Evolutionary conservation across 352 stramenopile genomes (phyloP), one percentile per base, ranked within the genome.

Genomic region (Pythium pyrilobum): DNA sequence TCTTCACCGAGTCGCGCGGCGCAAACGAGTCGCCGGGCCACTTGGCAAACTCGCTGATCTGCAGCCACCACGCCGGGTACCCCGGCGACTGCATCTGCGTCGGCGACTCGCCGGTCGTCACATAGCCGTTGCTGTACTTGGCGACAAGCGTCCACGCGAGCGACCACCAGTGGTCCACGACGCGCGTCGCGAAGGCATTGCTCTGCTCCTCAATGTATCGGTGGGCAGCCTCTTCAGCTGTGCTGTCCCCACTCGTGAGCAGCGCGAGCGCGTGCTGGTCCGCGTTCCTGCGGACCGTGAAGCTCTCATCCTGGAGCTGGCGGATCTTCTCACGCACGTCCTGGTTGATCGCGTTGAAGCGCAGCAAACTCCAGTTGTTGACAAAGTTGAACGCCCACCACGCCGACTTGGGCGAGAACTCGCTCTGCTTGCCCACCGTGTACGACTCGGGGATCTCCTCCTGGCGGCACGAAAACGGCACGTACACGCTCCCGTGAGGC

Each of bases 361-460:
- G 79, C 23, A 93, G 57, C 37, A 89, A 39, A 41, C 81, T 89
- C 83, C 81, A 92, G 61, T 93, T 90, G 71, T 89, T 89, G 7
- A 93, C 83, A 62, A 92, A 87, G 56, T 90, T 87, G 64, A 93
- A 93, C 12, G 80, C 80, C 79, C 83, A 88, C 83, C 83, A 93
- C 16, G 83, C 76, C 27, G 79, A 91, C 24, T 82, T 50, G 13
- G 65, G 44, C 34, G 81, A 58, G 33, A 92, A 93, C 25, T 83
- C 69, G 47, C 77, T 88, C 36, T 89, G 80, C 21, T 79, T 81
- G 15, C 77, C 78, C 5, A 71, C 6, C 54, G 85, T 45, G 37
- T 89, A 92, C 45, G 77, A 86, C 6, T 66, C 39, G 0, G 80
- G 80, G 4, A 89, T 16, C 4, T 41, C 24, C 1, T 68, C 25